Percentiles rank a stretch among this genome's conserved stretches.
phyloP scores from a whole-genome alignment of 169 alveolate species.

The Plasmodium billcollinsi region DNA sequence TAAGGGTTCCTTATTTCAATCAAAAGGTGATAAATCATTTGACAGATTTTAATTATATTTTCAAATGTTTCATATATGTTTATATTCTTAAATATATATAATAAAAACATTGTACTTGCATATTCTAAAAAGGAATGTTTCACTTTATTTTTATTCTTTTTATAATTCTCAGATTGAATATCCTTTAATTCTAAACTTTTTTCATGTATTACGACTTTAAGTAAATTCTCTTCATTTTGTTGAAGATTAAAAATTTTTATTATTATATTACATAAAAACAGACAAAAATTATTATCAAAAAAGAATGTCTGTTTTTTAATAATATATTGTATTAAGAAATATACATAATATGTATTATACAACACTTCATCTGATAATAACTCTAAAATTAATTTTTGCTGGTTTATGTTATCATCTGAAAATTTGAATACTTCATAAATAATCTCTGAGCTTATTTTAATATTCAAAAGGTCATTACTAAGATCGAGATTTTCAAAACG shows the following conservation, averaged over 20 bases:
- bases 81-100: constrained; percentile 27
- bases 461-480: constrained; percentile 20
- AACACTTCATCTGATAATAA: constrained; percentile 48
- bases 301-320: constrained; percentile 57
- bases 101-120: constrained; percentile 29
- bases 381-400: constrained; percentile 35
- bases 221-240: constrained; percentile 30
- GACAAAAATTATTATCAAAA: constrained; percentile 37
- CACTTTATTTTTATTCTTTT: constrained; percentile 24
- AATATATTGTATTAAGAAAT: constrained; percentile 47
- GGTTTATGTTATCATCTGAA: constrained; percentile 36
- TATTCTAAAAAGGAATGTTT: constrained; percentile 40
- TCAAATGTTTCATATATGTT: constrained; percentile 37
- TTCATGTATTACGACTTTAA: constrained; percentile 14
- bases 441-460: constrained; percentile 43
- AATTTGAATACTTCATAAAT: constrained; percentile 37
- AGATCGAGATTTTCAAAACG: constrained; percentile 20
- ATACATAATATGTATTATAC: constrained; percentile 43
- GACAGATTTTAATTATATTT: constrained; percentile 31
- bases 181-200: constrained; percentile 34
- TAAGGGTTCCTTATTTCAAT: constrained; percentile 35
- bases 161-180: constrained; percentile 22
- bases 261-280: constrained; percentile 51
- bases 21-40: constrained; percentile 18
- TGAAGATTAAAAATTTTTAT: constrained; percentile 30